A percentile compares a stretch with the other conserved stretches of the same genome.
Evolutionary conservation across 2,329 filamentous ascomycete genomes (phyloP).

Genomic region (Pseudogymnoascus sp.): DNA sequence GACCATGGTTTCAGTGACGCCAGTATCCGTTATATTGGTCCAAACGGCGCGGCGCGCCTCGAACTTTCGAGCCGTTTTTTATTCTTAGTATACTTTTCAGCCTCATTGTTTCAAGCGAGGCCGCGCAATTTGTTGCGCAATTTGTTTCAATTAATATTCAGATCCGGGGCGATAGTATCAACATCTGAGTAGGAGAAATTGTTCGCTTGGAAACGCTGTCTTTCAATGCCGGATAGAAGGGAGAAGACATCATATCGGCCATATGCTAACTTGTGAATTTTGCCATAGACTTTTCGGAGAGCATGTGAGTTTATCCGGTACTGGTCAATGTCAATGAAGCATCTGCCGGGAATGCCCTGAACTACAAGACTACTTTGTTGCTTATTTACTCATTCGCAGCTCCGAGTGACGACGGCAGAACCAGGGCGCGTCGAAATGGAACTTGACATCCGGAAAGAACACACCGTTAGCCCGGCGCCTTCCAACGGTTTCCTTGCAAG

Average conservation of each 20-base stretch:
- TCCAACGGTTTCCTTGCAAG: not conserved
- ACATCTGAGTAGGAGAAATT: not conserved
- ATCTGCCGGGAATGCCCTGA: not conserved
- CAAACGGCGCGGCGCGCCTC: not conserved
- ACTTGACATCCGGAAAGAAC: constrained; percentile 64
- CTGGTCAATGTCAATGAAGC: not conserved
- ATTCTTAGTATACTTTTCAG: constrained; percentile 5
- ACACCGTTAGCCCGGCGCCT: constrained; percentile 52
- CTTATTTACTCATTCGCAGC: constrained; percentile 35
- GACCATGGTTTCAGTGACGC: not conserved
- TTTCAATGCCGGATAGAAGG: not conserved
- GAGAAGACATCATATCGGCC: not conserved
- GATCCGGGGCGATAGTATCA: not conserved
- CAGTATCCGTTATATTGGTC: not conserved
- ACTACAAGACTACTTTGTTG: not conserved
- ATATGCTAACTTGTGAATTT: constrained; percentile 3
- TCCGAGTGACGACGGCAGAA: constrained; percentile 57
- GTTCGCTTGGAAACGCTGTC: not conserved
- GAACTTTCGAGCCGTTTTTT: not conserved
- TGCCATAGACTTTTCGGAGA: constrained; percentile 28
- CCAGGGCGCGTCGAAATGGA: constrained; percentile 69
- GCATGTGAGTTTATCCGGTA: constrained; percentile 22
- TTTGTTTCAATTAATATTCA: not conserved
- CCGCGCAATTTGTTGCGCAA: not conserved
- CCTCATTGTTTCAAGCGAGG: constrained; percentile 7